These are phyloP conservation scores for Calonectria montana DNA, from an alignment of 2,329 filamentous ascomycete species.

Conservation along the genomic window DNA sequence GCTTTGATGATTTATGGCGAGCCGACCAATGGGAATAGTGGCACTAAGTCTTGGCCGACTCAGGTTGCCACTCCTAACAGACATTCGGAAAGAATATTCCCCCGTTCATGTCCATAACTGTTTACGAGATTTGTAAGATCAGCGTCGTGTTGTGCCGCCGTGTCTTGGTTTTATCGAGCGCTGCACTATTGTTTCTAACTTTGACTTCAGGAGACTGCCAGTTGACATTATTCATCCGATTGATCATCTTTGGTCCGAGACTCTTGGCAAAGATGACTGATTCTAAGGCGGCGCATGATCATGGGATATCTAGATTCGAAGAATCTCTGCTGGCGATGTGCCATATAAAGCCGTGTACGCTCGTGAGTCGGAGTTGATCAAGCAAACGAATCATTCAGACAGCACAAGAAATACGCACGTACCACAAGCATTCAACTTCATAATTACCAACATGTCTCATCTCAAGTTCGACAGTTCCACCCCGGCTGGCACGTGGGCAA, in stretches of 20 bases:
- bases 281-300: not conserved
- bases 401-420: not conserved
- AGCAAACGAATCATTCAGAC: not conserved
- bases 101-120: not conserved
- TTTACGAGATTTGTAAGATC: constrained; percentile 32
- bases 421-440: not conserved
- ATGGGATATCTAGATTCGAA: not conserved
- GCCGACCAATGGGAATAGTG: constrained; percentile 12
- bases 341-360: not conserved
- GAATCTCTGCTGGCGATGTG: not conserved
- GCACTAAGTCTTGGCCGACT: not conserved
- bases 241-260: not conserved
- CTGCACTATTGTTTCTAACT: not conserved
- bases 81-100: not conserved
- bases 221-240: constrained; percentile 8
- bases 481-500: constrained; percentile 43
- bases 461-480: constrained; percentile 45
- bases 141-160: constrained; percentile 28
- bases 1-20: constrained; percentile 9
- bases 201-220: not conserved
- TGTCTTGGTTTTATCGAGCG: constrained; percentile 11
- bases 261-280: not conserved
- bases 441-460: constrained; percentile 39
- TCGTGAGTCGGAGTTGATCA: not conserved
- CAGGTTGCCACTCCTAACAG: not conserved